phyloP scores from a whole-genome alignment of 768 basidiomycete species.

The Agrocybe pediades region DNA sequence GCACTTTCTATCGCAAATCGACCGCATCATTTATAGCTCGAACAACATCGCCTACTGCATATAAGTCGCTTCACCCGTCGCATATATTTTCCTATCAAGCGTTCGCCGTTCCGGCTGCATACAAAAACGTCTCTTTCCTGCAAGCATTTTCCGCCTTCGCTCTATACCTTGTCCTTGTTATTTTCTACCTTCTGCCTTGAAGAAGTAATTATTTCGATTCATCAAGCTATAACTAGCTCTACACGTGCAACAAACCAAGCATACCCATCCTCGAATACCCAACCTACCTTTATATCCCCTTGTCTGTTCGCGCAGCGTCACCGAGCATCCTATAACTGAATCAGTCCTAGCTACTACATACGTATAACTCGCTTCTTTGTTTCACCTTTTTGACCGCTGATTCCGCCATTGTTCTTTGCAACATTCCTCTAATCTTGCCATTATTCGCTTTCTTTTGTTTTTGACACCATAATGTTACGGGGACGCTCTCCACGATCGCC shows the following conservation, averaged over 20 bases:
- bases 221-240: not conserved
- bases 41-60: not conserved
- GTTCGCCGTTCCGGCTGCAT: not conserved
- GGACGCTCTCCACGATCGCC: slow-evolving; percentile 5
- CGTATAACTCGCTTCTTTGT: slow-evolving; percentile 2
- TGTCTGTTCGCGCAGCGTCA: slow-evolving; percentile 2
- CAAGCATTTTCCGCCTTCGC: not conserved
- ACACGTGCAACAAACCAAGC: slow-evolving; percentile 9
- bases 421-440: slow-evolving; percentile 13
- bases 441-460: slow-evolving; percentile 4
- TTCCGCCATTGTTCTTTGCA: slow-evolving; percentile 11
- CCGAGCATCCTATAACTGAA: slow-evolving; percentile 4
- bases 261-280: slow-evolving; percentile 2
- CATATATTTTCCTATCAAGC: not conserved
- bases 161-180: not conserved
- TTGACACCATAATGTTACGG: slow-evolving; percentile 3
- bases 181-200: not conserved
- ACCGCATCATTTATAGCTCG: not conserved
- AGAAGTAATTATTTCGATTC: slow-evolving; percentile 3
- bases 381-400: slow-evolving; percentile 10
- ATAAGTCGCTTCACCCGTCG: not conserved
- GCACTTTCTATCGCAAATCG: not conserved
- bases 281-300: slow-evolving; percentile 6
- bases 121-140: not conserved
- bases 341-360: slow-evolving; percentile 12